Percentiles rank a stretch among this genome's conserved stretches.
phyloP scores from a whole-genome alignment of 192 early-diverging fungal genomes.

The Coemansia guatemalensis region DNA sequence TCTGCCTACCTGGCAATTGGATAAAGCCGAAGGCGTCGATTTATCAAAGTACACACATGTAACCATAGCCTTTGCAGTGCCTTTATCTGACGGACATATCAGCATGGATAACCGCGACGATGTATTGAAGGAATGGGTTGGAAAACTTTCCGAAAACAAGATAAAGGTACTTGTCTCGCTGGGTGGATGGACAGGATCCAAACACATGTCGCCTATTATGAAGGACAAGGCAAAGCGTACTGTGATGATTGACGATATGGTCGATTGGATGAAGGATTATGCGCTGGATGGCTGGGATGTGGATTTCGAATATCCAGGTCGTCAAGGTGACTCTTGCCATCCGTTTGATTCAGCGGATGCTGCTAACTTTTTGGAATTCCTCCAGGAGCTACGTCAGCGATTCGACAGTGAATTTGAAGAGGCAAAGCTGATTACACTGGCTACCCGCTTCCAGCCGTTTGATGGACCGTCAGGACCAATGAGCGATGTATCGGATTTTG shows the following conservation, averaged over 20 bases:
- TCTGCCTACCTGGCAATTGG: conserved; percentile 46
- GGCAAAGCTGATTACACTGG: conserved; percentile 61
- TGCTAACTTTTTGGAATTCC: conserved; percentile 59
- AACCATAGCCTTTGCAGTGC: conserved; percentile 64
- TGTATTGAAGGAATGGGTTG: conserved; percentile 50
- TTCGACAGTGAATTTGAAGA: conserved; percentile 49
- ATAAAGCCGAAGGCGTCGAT: conserved; percentile 41
- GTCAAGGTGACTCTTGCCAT: conserved; percentile 50
- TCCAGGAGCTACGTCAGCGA: conserved; percentile 58
- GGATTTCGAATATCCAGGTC: conserved; percentile 72
- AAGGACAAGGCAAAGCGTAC: conserved; percentile 43
- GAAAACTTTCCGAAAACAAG: conserved; percentile 41
- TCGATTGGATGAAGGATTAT: conserved; percentile 53
- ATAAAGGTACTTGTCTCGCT: conserved; percentile 63
- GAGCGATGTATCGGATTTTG: conserved; percentile 60
- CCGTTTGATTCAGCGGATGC: conserved; percentile 57
- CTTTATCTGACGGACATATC: conserved; percentile 40
- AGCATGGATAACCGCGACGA: conserved; percentile 30
- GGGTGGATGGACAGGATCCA: conserved; percentile 71
- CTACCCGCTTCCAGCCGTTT: conserved; percentile 63
- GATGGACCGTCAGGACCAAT: conserved; percentile 54
- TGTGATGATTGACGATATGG: conserved; percentile 55
- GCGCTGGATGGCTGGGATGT: conserved; percentile 73
- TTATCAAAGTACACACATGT: conserved; percentile 65
- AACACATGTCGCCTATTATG: conserved; percentile 57